Percentiles rank a stretch among this genome's conserved stretches.
These are phyloP conservation scores for Trichoderma erinaceum DNA, from an alignment of 495 filamentous ascomycete species.

Conservation along the genomic window DNA sequence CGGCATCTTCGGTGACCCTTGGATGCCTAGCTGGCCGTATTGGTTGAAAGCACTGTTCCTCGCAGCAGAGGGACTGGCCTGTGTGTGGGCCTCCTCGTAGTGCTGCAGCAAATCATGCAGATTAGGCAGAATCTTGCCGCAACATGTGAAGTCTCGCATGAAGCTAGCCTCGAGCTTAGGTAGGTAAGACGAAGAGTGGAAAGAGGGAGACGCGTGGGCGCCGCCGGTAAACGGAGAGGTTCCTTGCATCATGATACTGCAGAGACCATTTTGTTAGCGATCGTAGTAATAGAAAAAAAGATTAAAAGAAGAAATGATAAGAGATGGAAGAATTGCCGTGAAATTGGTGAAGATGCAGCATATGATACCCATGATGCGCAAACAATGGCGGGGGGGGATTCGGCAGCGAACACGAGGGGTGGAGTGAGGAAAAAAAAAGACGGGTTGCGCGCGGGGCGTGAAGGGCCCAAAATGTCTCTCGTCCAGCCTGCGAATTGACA, in stretches of 20 bases:
- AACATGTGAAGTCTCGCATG: constrained; percentile 93
- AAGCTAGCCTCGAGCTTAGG: constrained; percentile 97
- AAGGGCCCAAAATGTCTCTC: constrained; percentile 4
- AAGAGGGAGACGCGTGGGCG: constrained; percentile 83
- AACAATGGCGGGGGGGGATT: background rate
- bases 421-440: background rate
- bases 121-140: constrained; percentile 76
- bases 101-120: constrained; percentile 93
- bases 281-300: constrained; percentile 17
- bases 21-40: constrained; percentile 18
- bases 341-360: background rate
- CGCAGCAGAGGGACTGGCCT: constrained; percentile 25
- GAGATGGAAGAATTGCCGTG: constrained; percentile 6
- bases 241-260: constrained; percentile 90
- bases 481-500: background rate
- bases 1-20: constrained; percentile 21
- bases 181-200: constrained; percentile 94
- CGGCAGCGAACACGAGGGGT: background rate
- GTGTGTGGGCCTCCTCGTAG: constrained; percentile 80
- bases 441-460: background rate
- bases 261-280: constrained; percentile 23
- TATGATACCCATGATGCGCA: background rate
- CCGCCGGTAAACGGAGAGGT: constrained; percentile 72
- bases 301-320: constrained; percentile 11
- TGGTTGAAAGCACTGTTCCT: constrained; percentile 21